phyloP scores from a whole-genome alignment of 106 monocot species.

The Posidonia australis region DNA sequence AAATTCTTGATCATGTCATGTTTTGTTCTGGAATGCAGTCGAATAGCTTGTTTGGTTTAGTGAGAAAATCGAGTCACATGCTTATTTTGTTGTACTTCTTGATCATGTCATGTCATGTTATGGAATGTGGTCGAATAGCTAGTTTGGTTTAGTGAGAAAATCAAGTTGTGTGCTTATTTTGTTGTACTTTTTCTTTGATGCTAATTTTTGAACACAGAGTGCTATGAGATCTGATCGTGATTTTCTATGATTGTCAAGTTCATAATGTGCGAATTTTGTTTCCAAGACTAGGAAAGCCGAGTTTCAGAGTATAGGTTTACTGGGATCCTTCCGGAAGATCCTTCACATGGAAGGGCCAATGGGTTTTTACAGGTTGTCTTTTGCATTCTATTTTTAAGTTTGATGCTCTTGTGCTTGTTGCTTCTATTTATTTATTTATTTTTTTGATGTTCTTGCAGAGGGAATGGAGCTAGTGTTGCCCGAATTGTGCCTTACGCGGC shows the following conservation, averaged over 20 bases:
- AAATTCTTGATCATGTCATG: no score
- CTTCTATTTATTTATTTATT: neutral
- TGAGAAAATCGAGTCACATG: no score
- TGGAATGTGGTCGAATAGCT: no score
- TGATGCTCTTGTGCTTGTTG: neutral
- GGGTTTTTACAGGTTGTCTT: conserved; percentile 73
- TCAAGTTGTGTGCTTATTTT: no score
- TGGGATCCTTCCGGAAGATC: conserved; percentile 70
- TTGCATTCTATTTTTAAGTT: neutral
- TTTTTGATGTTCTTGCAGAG: conserved; percentile 28
- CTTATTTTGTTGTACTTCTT: no score
- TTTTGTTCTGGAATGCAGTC: no score
- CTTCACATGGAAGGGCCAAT: conserved; percentile 57
- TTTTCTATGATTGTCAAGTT: neutral
- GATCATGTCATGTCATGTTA: no score
- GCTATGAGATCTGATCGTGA: no score
- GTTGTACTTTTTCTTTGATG: conserved; percentile 1
- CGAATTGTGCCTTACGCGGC: conserved; percentile 97
- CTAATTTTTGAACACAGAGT: no score
- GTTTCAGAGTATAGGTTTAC: conserved; percentile 55
- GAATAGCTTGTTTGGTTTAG: no score
- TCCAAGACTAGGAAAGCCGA: conserved; percentile 83
- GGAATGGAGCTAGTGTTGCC: conserved; percentile 89
- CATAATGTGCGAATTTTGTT: conserved; percentile 2
- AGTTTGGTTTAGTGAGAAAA: no score